Evolutionary conservation across 306 rosid genomes (phyloP), one percentile per base, ranked within the genome.

Genomic region (Quercus glauca): DNA sequence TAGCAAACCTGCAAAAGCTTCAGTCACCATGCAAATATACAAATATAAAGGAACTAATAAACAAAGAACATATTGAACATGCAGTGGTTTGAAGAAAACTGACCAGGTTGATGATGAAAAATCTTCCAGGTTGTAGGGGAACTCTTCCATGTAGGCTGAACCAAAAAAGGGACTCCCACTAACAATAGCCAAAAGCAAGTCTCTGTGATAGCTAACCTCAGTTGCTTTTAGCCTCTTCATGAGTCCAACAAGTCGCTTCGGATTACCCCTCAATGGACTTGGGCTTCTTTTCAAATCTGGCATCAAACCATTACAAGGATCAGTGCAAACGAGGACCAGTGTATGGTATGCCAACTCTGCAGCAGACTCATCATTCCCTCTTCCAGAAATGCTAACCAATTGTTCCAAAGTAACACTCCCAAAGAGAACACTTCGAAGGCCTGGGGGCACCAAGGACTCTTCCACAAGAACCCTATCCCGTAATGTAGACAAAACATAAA

Each of bases 401-500:
- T 90, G 98, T 80, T 92, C 96, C 88, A 95, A 76, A 19, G 96
- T 85, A 53, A n/a, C 90, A 78, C 94, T 95, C 63, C 98, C 98
- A 78, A 95, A 95, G 60, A 95, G 80, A 75, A 95, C 99, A 83
- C 98, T 95, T 75, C 97, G 82, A 71, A 95, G 86, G 15, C 88
- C 87, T 5, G 97, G 98, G 1, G 97, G 86, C 67, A 95, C 91
- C 80, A 88, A 59, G 9, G 99, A 90, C 78, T 86, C 91, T 15
- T 80, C 86, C 6, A 92, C 91, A 20, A 95, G 92, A 76, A 95
- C 74, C 78, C 86, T 78, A 64, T 88, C 90, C 56, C 85, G 82
- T 82, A 95, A 81, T 25, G 97, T 90, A 29, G 90, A 85, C 86
- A 95, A 82, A 61, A 92, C 88, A 64, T 88, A 89, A 78, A 86